phyloP scores from a whole-genome alignment of 2,329 filamentous ascomycete genomes.

The Didymella keratinophila region DNA sequence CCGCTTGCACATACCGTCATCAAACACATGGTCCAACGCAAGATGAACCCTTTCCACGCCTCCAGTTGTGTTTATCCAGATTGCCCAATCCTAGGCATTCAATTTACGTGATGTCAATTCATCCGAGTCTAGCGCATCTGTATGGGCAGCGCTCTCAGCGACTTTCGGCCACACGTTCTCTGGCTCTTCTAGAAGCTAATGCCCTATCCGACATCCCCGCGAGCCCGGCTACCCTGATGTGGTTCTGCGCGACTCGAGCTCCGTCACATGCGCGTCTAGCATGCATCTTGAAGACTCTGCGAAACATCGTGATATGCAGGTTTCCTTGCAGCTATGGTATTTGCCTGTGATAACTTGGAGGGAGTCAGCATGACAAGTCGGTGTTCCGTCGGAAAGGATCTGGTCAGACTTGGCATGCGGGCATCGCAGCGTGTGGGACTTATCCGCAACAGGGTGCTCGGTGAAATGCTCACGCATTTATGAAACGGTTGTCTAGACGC shows the following conservation, averaged over 20 bases:
- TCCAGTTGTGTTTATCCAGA: constrained; percentile 10
- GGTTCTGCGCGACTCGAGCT: constrained; percentile 4
- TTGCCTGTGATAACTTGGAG: too few species aligned
- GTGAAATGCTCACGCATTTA: not conserved
- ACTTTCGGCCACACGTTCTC: constrained; percentile 15
- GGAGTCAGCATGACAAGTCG: too few species aligned
- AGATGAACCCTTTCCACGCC: constrained; percentile 7
- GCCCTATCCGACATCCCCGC: constrained; percentile 18
- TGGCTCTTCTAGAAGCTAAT: constrained; percentile 21
- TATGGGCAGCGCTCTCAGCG: not conserved
- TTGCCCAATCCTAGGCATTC: constrained; percentile 38
- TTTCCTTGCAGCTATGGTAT: too few species aligned
- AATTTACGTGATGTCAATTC: constrained; percentile 43
- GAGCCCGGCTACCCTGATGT: constrained; percentile 4
- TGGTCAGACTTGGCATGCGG: constrained; percentile 1
- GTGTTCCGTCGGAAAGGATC: constrained; percentile 12
- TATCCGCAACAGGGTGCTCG: not conserved
- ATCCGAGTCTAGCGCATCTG: constrained; percentile 12
- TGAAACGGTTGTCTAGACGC: not conserved
- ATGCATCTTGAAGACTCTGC: constrained; percentile 12
- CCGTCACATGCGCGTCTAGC: constrained; percentile 12
- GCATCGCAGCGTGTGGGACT: not conserved
- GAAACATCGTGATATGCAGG: not conserved
- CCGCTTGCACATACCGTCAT: constrained; percentile 3
- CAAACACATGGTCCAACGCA: constrained; percentile 5